Conservation (phyloP, 495 filamentous ascomycete genomes). For the Penicillium lagena region DNA sequence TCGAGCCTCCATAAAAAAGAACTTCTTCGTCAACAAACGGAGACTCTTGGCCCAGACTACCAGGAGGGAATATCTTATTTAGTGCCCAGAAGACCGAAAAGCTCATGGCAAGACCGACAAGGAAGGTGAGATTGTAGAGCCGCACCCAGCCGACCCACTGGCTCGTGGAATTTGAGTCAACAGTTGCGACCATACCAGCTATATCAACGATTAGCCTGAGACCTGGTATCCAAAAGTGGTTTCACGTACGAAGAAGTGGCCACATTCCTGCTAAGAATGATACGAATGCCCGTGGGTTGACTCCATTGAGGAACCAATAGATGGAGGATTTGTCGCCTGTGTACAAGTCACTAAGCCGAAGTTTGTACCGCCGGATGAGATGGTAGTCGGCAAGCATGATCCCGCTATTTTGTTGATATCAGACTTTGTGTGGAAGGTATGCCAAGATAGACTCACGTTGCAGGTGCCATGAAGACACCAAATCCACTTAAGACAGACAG, state of each 20-base stretch:
- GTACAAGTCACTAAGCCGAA: conserved; percentile 23
- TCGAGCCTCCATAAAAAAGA: too few species aligned
- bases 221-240: neutral
- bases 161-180: conserved; percentile 9
- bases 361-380: neutral
- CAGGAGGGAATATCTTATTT: conserved; percentile 26
- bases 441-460: conserved; percentile 11
- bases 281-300: conserved; percentile 36
- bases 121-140: conserved; percentile 31
- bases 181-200: conserved; percentile 15
- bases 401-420: neutral
- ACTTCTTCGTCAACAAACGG: neutral
- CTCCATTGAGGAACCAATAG: conserved; percentile 16
- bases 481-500: conserved; percentile 36
- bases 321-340: neutral
- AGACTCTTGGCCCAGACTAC: conserved; percentile 1
- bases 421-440: neutral
- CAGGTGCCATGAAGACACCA: conserved; percentile 39
- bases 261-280: conserved; percentile 33
- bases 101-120: conserved; percentile 32
- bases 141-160: conserved; percentile 9
- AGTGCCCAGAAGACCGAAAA: conserved; percentile 25
- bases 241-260: conserved; percentile 24
- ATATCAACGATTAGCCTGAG: too few species aligned
- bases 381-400: conserved; percentile 1